A percentile compares a stretch with the other conserved stretches of the same genome.
These are phyloP conservation scores for Solanum corneliomulleri DNA, from an alignment of 257 asterid genomes.

Conservation along the genomic window DNA sequence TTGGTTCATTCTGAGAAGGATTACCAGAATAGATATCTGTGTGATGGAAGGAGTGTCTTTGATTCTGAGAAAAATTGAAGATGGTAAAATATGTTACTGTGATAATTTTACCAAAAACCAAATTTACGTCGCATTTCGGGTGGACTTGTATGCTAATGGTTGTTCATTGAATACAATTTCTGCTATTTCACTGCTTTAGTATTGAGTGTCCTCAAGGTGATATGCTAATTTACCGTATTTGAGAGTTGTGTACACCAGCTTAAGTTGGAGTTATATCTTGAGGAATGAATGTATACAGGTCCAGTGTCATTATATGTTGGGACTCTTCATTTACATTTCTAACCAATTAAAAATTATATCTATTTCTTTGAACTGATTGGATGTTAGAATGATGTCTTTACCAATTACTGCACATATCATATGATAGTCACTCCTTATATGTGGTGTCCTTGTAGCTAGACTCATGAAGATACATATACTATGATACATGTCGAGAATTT, in stretches of 20 bases:
- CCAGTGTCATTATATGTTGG: not conserved
- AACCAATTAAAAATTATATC: not conserved
- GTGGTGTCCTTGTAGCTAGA: not conserved
- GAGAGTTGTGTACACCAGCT: not conserved
- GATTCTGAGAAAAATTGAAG: not conserved
- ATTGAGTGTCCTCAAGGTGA: not conserved
- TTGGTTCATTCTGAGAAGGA: not conserved
- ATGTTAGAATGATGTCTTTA: not conserved
- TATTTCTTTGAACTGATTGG: not conserved
- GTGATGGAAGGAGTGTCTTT: not conserved
- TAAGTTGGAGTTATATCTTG: not conserved
- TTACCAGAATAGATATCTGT: not conserved
- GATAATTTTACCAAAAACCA: not conserved
- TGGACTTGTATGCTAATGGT: not conserved
- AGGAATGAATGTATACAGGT: not conserved
- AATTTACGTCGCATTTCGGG: not conserved
- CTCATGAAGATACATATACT: not conserved
- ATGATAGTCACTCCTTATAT: not conserved
- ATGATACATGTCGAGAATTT: not conserved
- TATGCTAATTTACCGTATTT: not conserved
- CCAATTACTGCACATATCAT: not conserved
- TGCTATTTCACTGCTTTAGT: not conserved
- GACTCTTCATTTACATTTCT: not conserved
- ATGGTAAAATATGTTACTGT: not conserved
- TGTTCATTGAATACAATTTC: not conserved